Evolutionary conservation across 768 basidiomycete species (phyloP).

Genomic region (Cystofilobasidium macerans): DNA sequence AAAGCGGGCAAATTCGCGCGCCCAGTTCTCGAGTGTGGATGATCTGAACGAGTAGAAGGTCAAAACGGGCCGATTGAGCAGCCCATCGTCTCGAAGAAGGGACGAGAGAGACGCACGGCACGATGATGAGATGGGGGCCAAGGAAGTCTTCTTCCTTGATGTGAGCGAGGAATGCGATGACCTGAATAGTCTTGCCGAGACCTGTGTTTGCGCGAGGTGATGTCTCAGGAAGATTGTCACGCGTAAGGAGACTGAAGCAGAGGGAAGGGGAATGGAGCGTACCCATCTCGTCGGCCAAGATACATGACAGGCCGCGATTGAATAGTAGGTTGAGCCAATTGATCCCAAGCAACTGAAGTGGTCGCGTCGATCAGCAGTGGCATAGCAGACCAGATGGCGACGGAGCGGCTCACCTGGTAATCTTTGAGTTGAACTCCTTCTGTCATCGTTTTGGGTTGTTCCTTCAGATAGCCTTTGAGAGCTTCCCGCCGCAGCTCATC

Average conservation of each 20-base stretch:
- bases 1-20: constrained; percentile 86
- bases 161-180: constrained; percentile 89
- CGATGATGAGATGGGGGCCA: constrained; percentile 86
- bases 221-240: constrained; percentile 24
- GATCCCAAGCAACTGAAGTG: constrained; percentile 71
- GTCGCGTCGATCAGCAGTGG: not conserved
- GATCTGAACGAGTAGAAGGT: constrained; percentile 46
- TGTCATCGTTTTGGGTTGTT: constrained; percentile 60
- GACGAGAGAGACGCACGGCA: constrained; percentile 50
- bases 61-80: no score
- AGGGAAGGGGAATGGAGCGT: constrained; percentile 32
- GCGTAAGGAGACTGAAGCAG: no score
- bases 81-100: not conserved
- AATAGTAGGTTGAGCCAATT: constrained; percentile 93
- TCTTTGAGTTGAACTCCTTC: constrained; percentile 73
- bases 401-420: constrained; percentile 50
- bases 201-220: constrained; percentile 44
- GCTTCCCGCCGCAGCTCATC: constrained; percentile 28
- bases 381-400: constrained; percentile 81
- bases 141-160: constrained; percentile 61
- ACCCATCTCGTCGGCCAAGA: constrained; percentile 99
- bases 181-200: constrained; percentile 96
- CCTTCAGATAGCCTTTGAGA: constrained; percentile 51
- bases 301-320: constrained; percentile 69
- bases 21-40: constrained; percentile 97